Base-by-base conservation (phyloP, 352 stramenopile species). In the Phytophthora nicotianae region DNA sequence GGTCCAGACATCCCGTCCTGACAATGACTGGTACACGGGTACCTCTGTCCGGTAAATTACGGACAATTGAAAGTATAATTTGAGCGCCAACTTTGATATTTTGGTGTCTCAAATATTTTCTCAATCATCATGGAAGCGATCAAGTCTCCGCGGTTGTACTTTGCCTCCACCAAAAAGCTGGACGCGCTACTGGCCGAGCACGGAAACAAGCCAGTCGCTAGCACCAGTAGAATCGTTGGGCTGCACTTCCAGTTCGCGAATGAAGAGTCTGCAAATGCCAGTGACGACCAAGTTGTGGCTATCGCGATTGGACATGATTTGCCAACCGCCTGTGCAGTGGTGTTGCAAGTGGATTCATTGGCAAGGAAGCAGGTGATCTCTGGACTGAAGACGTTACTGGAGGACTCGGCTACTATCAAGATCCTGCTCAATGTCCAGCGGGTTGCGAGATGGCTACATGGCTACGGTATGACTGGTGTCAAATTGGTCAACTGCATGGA, bases 401-500 rank as follows among this genome's bases (percentile, higher is more conserved):
- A 38, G 29, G 37, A 57, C n/a, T 14, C 50, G 0, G 21, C n/a
- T 7, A 37, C 16, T 4, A 13, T 57, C 21, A 57, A 57, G n/a
- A 23, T 57, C 20, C 21, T 48, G 50, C 3, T 33, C 14, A 33
- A 57, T 20, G 20, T 57, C 13, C 14, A 23, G 17, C 49, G 42
- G 16, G 58, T 26, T 1, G 58, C 50, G 10, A 46, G 48, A n/a
- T 59, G 49, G 49, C 23, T 60, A 3, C 20, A 53, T 10, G 17
- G 43, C 23, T 43, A 56, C 14, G 50, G 50, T 17, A n/a, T 50
- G 2, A 13, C 24, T 3, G 20, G 50, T 17, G 17, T 50, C 1
- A 21, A 50, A 2, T 24, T 60, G 6, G 23, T 17, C 4, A 33
- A 33, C 27, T 33, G 27, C 27, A 33, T 43, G 37, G 37, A 43